A percentile compares a stretch with the other conserved stretches of the same genome.
Conservation (phyloP, 2,329 filamentous ascomycete genomes). For the Alternaria alternata region DNA sequence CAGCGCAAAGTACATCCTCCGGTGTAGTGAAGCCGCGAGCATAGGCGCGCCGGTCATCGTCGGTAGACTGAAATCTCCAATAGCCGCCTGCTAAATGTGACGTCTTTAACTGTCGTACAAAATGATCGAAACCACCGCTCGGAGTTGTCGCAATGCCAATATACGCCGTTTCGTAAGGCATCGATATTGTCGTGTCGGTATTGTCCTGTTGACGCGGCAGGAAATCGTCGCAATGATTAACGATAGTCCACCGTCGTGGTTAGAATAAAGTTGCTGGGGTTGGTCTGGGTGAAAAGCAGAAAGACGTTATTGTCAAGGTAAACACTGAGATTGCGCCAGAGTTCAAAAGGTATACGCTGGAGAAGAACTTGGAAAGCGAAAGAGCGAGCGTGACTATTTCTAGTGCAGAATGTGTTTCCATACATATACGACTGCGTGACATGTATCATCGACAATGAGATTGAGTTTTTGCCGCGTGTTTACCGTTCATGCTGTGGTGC, state of each 20-base stretch:
- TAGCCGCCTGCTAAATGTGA: constrained; percentile 18
- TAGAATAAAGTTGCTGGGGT: not conserved
- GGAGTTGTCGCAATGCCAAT: constrained; percentile 1
- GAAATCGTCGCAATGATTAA: not conserved
- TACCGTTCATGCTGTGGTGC: not conserved
- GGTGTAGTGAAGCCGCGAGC: constrained; percentile 20
- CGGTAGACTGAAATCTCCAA: constrained; percentile 23
- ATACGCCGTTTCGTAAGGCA: constrained; percentile 20
- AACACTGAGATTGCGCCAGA: not conserved
- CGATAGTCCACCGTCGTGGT: not conserved
- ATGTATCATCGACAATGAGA: not conserved
- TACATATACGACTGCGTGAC: not conserved
- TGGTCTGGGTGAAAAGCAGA: not conserved
- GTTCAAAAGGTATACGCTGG: not conserved
- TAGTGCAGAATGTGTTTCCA: not conserved
- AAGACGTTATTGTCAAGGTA: not conserved
- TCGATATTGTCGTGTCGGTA: not conserved
- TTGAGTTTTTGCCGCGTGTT: not conserved
- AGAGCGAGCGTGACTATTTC: not conserved
- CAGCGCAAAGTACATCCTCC: constrained; percentile 23
- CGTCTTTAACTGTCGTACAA: constrained; percentile 5
- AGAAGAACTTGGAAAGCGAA: not conserved
- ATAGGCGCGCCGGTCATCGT: constrained; percentile 26
- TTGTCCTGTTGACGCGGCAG: not conserved
- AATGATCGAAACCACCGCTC: constrained; percentile 22